phyloP scores from a whole-genome alignment of 805 yeast species.

The Wickerhamomyces ciferrii region DNA sequence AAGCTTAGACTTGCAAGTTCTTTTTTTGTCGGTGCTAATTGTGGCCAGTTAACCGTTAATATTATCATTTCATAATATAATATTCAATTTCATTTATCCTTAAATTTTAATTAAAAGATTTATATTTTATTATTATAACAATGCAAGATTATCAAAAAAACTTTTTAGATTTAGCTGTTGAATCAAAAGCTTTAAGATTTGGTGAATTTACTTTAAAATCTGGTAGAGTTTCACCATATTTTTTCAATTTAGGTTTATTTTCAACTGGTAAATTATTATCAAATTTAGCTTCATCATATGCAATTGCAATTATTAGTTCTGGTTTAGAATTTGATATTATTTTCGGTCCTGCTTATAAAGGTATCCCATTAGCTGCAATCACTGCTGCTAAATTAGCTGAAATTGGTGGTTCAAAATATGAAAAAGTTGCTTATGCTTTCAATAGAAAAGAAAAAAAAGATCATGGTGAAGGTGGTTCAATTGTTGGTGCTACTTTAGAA shows the following conservation, averaged over 20 bases:
- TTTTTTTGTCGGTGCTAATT: background rate
- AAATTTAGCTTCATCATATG: conserved; percentile 84
- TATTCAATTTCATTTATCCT: no score
- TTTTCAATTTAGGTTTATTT: conserved; percentile 91
- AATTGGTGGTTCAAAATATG: conserved; percentile 75
- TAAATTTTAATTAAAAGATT: no score
- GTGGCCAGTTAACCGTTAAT: background rate
- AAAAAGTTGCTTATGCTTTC: conserved; percentile 76
- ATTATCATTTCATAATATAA: no score
- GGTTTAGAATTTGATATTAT: conserved; percentile 84
- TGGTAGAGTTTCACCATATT: conserved; percentile 93
- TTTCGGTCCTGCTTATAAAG: conserved; percentile 98
- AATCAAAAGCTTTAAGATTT: conserved; percentile 76
- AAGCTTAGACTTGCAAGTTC: background rate
- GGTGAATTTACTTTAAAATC: conserved; percentile 88
- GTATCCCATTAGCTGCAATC: conserved; percentile 91
- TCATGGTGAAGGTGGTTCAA: conserved; percentile 97
- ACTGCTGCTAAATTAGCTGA: conserved; percentile 92
- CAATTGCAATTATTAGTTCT: conserved; percentile 76
- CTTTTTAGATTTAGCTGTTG: conserved; percentile 79
- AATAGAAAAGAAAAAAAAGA: conserved; percentile 96
- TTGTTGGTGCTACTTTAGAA: conserved; percentile 77
- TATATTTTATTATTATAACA: background rate
- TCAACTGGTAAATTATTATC: conserved; percentile 73
- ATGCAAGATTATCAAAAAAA: conserved; percentile 17